Conservation (phyloP, 2,329 filamentous ascomycete genomes). For the Fusarium solani-melongenae region DNA sequence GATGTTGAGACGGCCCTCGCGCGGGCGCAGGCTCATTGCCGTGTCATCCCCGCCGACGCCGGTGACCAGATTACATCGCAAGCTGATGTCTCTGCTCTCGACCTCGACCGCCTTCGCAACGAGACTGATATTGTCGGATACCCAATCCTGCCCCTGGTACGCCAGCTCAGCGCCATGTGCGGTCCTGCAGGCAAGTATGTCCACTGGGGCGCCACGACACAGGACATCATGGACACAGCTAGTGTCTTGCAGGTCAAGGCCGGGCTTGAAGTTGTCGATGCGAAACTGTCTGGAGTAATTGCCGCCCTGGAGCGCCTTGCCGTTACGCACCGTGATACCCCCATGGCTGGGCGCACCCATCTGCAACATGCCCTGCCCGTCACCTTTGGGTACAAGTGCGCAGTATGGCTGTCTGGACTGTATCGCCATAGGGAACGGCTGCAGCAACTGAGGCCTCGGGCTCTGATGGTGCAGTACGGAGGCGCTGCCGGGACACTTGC, state of each 20-base stretch:
- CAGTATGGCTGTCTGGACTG: constrained; percentile 63
- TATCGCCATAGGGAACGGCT: constrained; percentile 61
- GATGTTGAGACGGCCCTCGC: constrained; percentile 64
- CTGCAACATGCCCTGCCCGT: constrained; percentile 67
- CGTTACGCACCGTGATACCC: constrained; percentile 59
- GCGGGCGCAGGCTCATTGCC: constrained; percentile 59
- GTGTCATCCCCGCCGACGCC: constrained; percentile 56
- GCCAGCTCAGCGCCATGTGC: constrained; percentile 50
- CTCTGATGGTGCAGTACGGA: constrained; percentile 65
- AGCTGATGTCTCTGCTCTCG: constrained; percentile 36
- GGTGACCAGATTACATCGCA: constrained; percentile 51
- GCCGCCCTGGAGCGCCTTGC: constrained; percentile 55
- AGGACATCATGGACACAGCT: constrained; percentile 69
- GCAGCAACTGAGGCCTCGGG: constrained; percentile 56
- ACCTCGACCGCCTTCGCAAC: constrained; percentile 50
- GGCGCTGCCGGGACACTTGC: constrained; percentile 67
- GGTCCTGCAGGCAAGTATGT: constrained; percentile 52
- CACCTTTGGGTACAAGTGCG: constrained; percentile 69
- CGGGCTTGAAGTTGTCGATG: constrained; percentile 60
- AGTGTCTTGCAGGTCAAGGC: constrained; percentile 63
- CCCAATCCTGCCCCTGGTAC: constrained; percentile 62
- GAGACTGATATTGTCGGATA: constrained; percentile 67
- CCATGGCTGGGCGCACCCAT: constrained; percentile 68
- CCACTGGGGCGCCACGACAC: constrained; percentile 69
- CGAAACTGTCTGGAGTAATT: constrained; percentile 56